Evolutionary conservation across 2,329 filamentous ascomycete species (phyloP), one percentile per base, ranked within the genome.

Genomic region (Myriangium duriaei): DNA sequence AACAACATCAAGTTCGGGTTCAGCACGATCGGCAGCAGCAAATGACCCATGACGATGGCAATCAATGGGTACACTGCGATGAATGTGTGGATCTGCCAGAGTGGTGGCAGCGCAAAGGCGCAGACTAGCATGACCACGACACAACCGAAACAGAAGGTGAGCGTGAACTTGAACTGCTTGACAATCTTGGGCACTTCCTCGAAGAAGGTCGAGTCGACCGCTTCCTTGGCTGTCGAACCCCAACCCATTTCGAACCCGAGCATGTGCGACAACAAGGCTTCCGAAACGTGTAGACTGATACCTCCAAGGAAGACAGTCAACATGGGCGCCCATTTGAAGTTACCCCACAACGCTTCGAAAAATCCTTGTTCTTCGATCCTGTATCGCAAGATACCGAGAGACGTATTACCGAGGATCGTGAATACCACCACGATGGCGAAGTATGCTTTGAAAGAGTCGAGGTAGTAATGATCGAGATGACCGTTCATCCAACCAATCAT

Each of bases 381-480:
- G 59, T 84, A 84, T 24, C 81, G 71, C 69, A 85, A 79, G 32
- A 81, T 58, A 10, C 80, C 81, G 11, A 85, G 68, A 0, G 79
- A 69, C 30, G 85, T 47, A 57, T 85, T 85, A 32, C 81, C 81
- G 30, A 83, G 71, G 19, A 74, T 78, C 48, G 80, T 81, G 63
- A 86, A 85, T 45, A 85, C 76, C 48, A 84, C 71, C 56, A 85
- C 74, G 57, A 85, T 82, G 48, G 78, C 79, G 62, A 86, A 81
- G 77, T 79, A 85, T 32, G 85, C 75, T 60, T 80, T 70, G 77
- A 80, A 85, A 13, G 74, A 80, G 60, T 84, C 78, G 48, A 84
- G 66, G 55, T 85, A 85, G 67, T 81, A 86, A 59, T 83, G 79
- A 59, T 87, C 81, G 13, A 87, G 69, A 54, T 78, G 78, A 33